Conservation (phyloP, 2,329 filamentous ascomycete genomes). For the Thermomyces lanuginosus region DNA sequence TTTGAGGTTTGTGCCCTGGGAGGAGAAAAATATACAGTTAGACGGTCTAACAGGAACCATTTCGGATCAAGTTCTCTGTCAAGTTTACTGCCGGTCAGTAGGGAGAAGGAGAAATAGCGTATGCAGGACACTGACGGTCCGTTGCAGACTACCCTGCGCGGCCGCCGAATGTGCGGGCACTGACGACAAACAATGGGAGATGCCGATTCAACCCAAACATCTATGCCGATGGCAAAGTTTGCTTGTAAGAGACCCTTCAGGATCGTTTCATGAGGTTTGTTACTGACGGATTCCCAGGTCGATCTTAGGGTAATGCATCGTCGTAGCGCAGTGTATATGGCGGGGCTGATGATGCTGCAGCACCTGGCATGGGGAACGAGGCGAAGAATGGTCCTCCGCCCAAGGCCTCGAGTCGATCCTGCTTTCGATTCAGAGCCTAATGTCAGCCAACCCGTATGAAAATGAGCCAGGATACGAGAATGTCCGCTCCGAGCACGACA, state of each 20-base stretch:
- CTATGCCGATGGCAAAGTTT: slow-evolving; percentile 80
- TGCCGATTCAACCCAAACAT: slow-evolving; percentile 96
- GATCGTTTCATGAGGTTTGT: background rate
- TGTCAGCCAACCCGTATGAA: slow-evolving; percentile 86
- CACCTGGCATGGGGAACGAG: slow-evolving; percentile 80
- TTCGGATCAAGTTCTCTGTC: slow-evolving; percentile 49
- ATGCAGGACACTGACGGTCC: too few relatives aligned
- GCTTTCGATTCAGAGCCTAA: slow-evolving; percentile 87
- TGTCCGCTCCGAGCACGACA: slow-evolving; percentile 49
- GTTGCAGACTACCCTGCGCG: slow-evolving; percentile 63
- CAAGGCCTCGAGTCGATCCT: slow-evolving; percentile 89
- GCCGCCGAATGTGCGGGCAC: slow-evolving; percentile 44
- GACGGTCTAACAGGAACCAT: too few relatives aligned
- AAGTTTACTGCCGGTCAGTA: too few relatives aligned
- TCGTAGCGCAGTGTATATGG: slow-evolving; percentile 6
- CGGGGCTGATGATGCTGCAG: slow-evolving; percentile 30
- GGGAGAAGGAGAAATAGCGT: too few relatives aligned
- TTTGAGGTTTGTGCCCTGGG: slow-evolving; percentile 58
- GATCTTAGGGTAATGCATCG: slow-evolving; percentile 54
- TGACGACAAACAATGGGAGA: slow-evolving; percentile 76
- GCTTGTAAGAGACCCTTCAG: slow-evolving; percentile 48
- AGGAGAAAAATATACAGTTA: too few relatives aligned
- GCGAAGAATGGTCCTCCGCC: slow-evolving; percentile 92
- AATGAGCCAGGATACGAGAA: slow-evolving; percentile 91
- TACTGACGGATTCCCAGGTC: slow-evolving; percentile 37